Percentiles rank a stretch among this genome's conserved stretches.
phyloP scores from a whole-genome alignment of 169 alveolate species.

The Plasmodium vinckei region DNA sequence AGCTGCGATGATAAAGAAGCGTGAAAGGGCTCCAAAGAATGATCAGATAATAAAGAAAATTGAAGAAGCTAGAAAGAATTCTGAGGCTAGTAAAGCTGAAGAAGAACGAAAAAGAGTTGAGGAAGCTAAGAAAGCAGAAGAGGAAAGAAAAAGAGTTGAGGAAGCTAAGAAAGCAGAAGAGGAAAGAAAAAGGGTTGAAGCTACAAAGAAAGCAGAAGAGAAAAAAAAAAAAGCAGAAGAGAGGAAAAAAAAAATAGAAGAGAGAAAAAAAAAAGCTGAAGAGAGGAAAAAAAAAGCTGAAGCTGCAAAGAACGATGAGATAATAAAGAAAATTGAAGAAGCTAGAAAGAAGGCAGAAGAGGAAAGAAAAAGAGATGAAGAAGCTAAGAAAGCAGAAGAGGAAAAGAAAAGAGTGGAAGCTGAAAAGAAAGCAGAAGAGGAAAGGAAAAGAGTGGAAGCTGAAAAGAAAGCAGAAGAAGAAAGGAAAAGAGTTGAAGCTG shows the following conservation, averaged over 20 bases:
- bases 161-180: not conserved
- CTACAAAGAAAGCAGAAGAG: not conserved
- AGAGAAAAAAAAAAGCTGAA: not conserved
- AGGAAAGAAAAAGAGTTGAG: slow-evolving; percentile 14
- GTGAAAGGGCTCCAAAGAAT: not conserved
- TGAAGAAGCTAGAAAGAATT: slow-evolving; percentile 1
- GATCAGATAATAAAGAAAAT: slow-evolving; percentile 1
- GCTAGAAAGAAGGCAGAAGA: slow-evolving; percentile 8
- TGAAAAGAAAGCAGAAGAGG: slow-evolving; percentile 4
- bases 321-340: not conserved
- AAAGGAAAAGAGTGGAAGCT: not conserved
- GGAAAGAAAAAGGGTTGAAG: slow-evolving; percentile 1
- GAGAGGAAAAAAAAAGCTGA: not conserved
- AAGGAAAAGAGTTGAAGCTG: not conserved
- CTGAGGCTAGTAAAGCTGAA: too few species aligned
- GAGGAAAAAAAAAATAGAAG: not conserved
- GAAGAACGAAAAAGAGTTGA: not conserved
- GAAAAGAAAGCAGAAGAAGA: not conserved
- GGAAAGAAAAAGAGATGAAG: slow-evolving; percentile 3
- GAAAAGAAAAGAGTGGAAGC: not conserved
- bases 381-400: slow-evolving; percentile 1
- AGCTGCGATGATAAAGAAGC: not conserved
- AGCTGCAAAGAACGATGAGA: slow-evolving; percentile 3
- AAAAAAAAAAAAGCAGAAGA: not conserved
- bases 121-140: not conserved